These are phyloP conservation scores for Nymphaea thermarum DNA, from an alignment of 164 flowering plant species.

Conservation along the genomic window DNA sequence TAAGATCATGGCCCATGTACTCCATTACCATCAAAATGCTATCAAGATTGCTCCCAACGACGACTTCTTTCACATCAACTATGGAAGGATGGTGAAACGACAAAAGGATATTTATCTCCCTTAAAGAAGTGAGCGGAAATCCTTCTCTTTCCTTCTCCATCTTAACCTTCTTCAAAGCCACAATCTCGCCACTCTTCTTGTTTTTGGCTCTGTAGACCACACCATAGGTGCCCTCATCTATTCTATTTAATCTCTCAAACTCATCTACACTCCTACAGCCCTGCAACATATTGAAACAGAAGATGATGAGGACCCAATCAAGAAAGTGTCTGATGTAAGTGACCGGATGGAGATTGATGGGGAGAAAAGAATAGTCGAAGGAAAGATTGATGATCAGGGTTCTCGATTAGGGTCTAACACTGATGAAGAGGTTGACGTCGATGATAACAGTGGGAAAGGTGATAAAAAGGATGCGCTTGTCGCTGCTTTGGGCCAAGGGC, in stretches of 20 bases:
- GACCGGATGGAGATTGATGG: slow-evolving; percentile 17
- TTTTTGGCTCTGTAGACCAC: slow-evolving; percentile 62
- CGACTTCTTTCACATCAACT: slow-evolving; percentile 65
- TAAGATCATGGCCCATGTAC: slow-evolving; percentile 74
- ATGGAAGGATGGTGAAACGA: slow-evolving; percentile 57
- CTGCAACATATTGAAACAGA: slow-evolving; percentile 45
- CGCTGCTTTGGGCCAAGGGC: slow-evolving; percentile 9
- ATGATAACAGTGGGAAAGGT: slow-evolving; percentile 1
- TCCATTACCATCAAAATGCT: slow-evolving; percentile 71
- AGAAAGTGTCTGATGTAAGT: too few relatives aligned
- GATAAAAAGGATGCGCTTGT: not conserved
- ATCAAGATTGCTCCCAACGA: slow-evolving; percentile 32
- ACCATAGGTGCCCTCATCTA: slow-evolving; percentile 75
- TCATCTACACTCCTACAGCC: slow-evolving; percentile 54
- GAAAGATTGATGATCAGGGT: slow-evolving; percentile 1
- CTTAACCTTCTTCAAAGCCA: slow-evolving; percentile 75
- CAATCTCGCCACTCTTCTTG: slow-evolving; percentile 48
- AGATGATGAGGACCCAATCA: too few relatives aligned
- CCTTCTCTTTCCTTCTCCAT: slow-evolving; percentile 49
- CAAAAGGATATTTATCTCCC: slow-evolving; percentile 66
- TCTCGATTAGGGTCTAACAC: slow-evolving; percentile 6
- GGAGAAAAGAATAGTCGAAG: slow-evolving; percentile 9
- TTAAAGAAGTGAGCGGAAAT: slow-evolving; percentile 56
- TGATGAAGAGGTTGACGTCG: slow-evolving; percentile 11
- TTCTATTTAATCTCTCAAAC: slow-evolving; percentile 51